Evolutionary conservation across 345 rosid species (phyloP).

Genomic region (Populus pruinosa): DNA sequence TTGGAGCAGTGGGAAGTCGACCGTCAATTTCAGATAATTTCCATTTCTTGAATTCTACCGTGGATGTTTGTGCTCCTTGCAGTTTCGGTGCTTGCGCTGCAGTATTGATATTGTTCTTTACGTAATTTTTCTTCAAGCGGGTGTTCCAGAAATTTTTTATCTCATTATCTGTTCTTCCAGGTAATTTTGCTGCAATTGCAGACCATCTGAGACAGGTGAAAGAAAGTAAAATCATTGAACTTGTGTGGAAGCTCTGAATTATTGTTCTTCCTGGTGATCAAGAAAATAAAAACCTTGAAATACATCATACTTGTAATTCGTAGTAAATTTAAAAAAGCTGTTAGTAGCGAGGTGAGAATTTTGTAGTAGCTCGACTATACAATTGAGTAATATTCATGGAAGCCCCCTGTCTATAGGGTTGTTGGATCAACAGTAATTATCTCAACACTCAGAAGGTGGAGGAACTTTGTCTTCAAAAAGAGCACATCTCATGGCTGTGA

Average conservation of each 20-base stretch:
- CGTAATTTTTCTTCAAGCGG: constrained; percentile 32
- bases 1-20: background rate
- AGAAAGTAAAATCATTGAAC: background rate
- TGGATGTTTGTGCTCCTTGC: background rate
- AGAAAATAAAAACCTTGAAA: too few species aligned
- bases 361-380: too few species aligned
- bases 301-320: too few species aligned
- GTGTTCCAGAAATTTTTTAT: constrained; percentile 52
- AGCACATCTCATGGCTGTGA: too few species aligned
- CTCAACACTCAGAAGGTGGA: too few species aligned
- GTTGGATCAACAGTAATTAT: too few species aligned
- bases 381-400: too few species aligned
- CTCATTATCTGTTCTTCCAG: constrained; percentile 54
- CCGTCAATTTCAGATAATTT: background rate
- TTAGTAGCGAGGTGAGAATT: too few species aligned
- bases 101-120: constrained; percentile 6
- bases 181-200: constrained; percentile 45
- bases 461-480: too few species aligned
- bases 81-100: constrained; percentile 6
- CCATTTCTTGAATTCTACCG: background rate
- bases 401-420: too few species aligned
- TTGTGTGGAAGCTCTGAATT: accelerated
- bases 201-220: constrained; percentile 40
- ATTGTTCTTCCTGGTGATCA: too few species aligned
- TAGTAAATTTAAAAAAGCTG: too few species aligned